Conservation (phyloP, 257 asterid species). For the Capsicum rhomboideum region DNA sequence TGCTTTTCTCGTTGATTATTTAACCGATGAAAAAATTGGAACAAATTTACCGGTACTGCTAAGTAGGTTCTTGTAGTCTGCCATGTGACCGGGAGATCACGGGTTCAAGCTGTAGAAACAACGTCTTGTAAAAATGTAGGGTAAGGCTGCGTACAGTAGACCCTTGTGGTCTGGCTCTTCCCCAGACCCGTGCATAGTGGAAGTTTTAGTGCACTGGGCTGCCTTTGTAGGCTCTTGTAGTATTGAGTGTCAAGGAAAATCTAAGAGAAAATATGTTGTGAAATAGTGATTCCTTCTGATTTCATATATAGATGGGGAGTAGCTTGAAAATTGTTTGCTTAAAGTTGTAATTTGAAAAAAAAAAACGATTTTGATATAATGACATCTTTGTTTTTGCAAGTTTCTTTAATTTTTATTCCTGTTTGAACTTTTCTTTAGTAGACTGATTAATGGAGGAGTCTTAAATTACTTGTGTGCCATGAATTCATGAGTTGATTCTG, state of each 20-base stretch:
- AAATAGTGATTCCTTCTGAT: not conserved
- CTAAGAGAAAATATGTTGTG: not conserved
- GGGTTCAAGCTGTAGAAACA: too few species aligned
- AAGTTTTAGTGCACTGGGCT: too few species aligned
- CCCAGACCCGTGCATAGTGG: too few species aligned
- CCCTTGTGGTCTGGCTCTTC: too few species aligned
- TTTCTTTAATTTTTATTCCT: not conserved
- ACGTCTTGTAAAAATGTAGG: too few species aligned
- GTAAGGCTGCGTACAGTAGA: too few species aligned
- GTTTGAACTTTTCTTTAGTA: not conserved
- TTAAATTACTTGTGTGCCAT: not conserved
- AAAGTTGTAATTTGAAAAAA: not conserved
- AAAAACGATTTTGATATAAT: not conserved
- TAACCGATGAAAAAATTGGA: not conserved
- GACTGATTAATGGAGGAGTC: not conserved
- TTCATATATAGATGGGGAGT: not conserved
- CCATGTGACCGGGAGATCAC: too few species aligned
- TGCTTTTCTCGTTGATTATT: not conserved
- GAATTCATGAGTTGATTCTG: not conserved
- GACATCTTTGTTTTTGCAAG: not conserved
- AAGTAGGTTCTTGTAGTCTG: not conserved
- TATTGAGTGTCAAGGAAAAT: not conserved
- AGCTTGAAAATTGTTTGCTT: not conserved
- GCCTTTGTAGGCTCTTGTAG: not conserved
- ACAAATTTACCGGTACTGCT: not conserved